Evolutionary conservation across 495 filamentous ascomycete genomes (phyloP).

Genomic region (Pyronema domesticum): DNA sequence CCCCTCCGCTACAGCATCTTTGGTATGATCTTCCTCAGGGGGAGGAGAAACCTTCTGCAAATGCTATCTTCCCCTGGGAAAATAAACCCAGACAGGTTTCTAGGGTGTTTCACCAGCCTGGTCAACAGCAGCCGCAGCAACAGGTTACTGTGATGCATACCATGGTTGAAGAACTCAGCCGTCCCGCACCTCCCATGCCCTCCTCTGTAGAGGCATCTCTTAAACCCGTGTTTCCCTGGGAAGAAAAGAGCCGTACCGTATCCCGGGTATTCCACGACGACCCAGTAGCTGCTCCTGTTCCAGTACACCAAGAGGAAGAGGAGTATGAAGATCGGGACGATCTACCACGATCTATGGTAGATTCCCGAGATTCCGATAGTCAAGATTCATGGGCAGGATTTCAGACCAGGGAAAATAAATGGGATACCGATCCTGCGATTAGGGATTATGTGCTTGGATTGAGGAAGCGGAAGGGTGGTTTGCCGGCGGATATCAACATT

Average conservation of each 20-base stretch:
- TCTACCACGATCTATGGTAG: background rate
- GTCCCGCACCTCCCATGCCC: constrained; percentile 8
- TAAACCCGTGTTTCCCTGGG: constrained; percentile 22
- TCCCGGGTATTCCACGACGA: constrained; percentile 23
- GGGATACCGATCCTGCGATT: constrained; percentile 23
- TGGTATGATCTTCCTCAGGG: constrained; percentile 1
- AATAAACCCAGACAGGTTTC: constrained; percentile 17
- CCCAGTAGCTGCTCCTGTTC: no score
- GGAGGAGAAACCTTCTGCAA: background rate
- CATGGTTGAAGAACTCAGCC: background rate
- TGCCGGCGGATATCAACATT: constrained; percentile 6
- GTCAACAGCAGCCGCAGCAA: background rate
- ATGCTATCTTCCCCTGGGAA: constrained; percentile 20
- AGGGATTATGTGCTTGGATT: constrained; percentile 19
- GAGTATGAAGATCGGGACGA: background rate
- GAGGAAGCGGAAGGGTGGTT: constrained; percentile 4
- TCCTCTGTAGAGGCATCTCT: constrained; percentile 4
- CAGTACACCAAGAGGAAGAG: background rate
- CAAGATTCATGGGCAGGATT: constrained; percentile 6
- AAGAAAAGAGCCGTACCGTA: constrained; percentile 20
- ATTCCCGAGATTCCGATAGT: background rate
- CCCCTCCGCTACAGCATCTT: background rate
- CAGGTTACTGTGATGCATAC: background rate
- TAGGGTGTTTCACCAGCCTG: constrained; percentile 14
- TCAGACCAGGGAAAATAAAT: constrained; percentile 16